These are phyloP conservation scores for Aspergillus sp. DNA, from an alignment of 2,329 filamentous ascomycete genomes.

Conservation along the genomic window DNA sequence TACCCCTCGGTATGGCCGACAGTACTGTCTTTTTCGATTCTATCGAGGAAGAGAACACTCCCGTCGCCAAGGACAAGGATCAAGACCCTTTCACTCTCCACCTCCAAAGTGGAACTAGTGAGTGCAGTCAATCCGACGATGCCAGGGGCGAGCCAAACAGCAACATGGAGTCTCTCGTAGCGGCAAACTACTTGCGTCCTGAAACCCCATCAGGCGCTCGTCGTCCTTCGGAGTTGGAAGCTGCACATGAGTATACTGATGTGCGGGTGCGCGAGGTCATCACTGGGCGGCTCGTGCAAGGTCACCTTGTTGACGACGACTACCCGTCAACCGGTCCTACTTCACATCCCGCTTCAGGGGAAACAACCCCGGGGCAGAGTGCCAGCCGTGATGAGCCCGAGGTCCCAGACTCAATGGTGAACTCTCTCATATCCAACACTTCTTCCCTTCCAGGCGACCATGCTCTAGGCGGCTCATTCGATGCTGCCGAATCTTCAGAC, in stretches of 20 bases:
- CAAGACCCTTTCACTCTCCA: slow-evolving; percentile 32
- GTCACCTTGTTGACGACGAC: slow-evolving; percentile 93
- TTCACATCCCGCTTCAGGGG: slow-evolving; percentile 62
- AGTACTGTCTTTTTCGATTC: slow-evolving; percentile 76
- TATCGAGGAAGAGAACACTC: slow-evolving; percentile 47
- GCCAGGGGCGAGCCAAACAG: slow-evolving; percentile 21
- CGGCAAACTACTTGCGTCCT: slow-evolving; percentile 35
- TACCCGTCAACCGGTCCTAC: slow-evolving; percentile 75
- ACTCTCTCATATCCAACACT: slow-evolving; percentile 75
- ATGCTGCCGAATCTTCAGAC: slow-evolving; percentile 86
- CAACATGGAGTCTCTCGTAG: slow-evolving; percentile 26
- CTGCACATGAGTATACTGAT: slow-evolving; percentile 67
- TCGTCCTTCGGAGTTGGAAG: slow-evolving; percentile 47
- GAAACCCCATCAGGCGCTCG: slow-evolving; percentile 43
- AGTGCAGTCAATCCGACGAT: slow-evolving; percentile 21
- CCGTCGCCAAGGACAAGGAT: slow-evolving; percentile 30
- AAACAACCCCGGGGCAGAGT: slow-evolving; percentile 53
- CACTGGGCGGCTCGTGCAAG: slow-evolving; percentile 85
- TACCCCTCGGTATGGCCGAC: slow-evolving; percentile 66
- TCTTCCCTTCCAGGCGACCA: slow-evolving; percentile 71
- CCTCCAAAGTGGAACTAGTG: slow-evolving; percentile 22
- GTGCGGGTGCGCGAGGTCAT: slow-evolving; percentile 85
- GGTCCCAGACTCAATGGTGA: slow-evolving; percentile 83
- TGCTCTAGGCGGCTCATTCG: slow-evolving; percentile 79
- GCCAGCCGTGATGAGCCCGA: slow-evolving; percentile 52